Evolutionary conservation across 768 basidiomycete species (phyloP), one percentile per base, ranked within the genome.

Genomic region (Boletales sp.): DNA sequence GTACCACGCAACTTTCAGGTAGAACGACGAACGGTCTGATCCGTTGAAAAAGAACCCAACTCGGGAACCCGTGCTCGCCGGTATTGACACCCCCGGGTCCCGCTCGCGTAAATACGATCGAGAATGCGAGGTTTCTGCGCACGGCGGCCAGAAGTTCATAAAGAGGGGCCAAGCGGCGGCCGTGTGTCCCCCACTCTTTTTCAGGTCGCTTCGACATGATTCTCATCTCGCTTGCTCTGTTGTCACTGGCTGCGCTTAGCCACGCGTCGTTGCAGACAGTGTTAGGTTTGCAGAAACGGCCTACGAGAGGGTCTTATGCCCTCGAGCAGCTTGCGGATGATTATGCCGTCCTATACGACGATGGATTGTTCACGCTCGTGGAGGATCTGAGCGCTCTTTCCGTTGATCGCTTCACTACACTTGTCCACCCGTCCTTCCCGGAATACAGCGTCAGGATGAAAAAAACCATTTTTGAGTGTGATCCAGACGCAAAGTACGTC

Each of bases 371-470:
- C 55, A 63, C 60, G 0, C 70, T 73, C 2, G 32, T 68, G 0
- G 73, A 65, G 39, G 56, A 68, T 18, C 49, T 71, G 17, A 45
- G 50, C n/a, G 30, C 47, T 14, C 59, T 68, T 14, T 67, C 69
- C 4, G 57, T 57, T 18, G 54, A 62, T 3, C 50, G 53, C n/a
- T 80, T 74, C 59, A 71, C 71, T 4, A 64, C 64, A 4, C 49
- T 80, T 30, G 48, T 54, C 15, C 77, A 80, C 42, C 76, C 75
- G 2, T 56, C 59, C 31, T 80, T 78, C 49, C 78, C 78, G 1
- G 59, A 62, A 8, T 57, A 80, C 56, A 66, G 59, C 29, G 74
- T 73, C 24, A 68, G 74, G 45, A 66, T 75, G 48, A 75, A 75
- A 57, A 69, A 68, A 47, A 50, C 62, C 0, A 21, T 55, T 31